These are phyloP conservation scores for Raddia guianensis DNA, from an alignment of 176 grass and related monocot species.

Conservation along the genomic window DNA sequence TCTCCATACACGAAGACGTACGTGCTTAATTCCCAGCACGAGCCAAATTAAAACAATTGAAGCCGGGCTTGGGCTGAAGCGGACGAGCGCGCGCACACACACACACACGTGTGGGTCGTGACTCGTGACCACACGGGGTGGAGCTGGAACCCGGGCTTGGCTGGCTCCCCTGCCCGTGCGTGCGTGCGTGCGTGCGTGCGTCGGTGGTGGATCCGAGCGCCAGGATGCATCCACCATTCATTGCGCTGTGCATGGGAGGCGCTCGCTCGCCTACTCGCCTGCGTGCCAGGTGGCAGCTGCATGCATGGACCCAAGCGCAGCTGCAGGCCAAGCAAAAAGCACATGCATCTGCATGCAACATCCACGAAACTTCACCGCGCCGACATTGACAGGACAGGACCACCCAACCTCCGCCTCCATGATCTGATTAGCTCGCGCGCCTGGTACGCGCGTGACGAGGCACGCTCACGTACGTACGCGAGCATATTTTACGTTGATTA, in stretches of 20 bases:
- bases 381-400: conserved; percentile 30
- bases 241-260: background rate
- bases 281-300: conserved; percentile 17
- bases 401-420: background rate
- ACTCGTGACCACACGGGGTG: background rate
- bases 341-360: conserved; percentile 3
- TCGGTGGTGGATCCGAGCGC: conserved; percentile 33
- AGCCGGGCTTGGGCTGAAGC: no score
- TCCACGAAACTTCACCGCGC: conserved; percentile 36
- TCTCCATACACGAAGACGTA: no score
- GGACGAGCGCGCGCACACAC: background rate
- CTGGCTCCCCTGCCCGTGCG: background rate
- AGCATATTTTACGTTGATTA: no score
- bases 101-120: background rate
- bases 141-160: background rate
- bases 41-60: no score
- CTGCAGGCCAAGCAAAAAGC: background rate
- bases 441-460: no score
- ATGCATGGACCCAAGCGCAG: background rate
- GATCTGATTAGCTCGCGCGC: no score
- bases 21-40: no score
- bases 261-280: no score
- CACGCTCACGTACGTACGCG: no score
- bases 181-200: background rate
- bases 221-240: background rate